phyloP scores from a whole-genome alignment of 495 filamentous ascomycete species.

The Letharia lupina region DNA sequence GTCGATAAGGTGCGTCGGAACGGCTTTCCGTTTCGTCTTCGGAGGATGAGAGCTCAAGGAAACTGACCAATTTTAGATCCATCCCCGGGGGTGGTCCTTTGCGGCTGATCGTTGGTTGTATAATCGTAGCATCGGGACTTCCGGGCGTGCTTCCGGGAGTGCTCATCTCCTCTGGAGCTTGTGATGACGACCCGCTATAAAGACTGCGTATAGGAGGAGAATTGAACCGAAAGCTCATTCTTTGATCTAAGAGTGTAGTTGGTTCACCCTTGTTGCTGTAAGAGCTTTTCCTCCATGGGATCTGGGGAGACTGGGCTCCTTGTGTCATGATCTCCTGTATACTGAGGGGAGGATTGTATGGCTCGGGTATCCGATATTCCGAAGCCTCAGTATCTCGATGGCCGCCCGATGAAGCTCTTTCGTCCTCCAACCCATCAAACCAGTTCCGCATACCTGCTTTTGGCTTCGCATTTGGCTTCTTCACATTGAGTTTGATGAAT shows the following conservation, averaged over 20 bases:
- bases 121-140: slow-evolving; percentile 1
- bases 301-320: neutral
- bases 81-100: slow-evolving; percentile 10
- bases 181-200: neutral
- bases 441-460: slow-evolving; percentile 18
- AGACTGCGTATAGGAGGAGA: slow-evolving; percentile 5
- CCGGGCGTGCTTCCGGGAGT: neutral
- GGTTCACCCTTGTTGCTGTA: slow-evolving; percentile 13
- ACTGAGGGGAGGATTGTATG: slow-evolving; percentile 1
- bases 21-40: slow-evolving; percentile 18
- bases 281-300: slow-evolving; percentile 14
- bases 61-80: slow-evolving; percentile 18
- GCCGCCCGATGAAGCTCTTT: slow-evolving; percentile 4
- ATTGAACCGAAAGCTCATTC: slow-evolving; percentile 17
- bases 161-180: neutral
- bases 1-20: slow-evolving; percentile 7
- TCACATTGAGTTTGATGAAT: slow-evolving; percentile 21
- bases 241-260: slow-evolving; percentile 11
- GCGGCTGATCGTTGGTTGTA: slow-evolving; percentile 8
- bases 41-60: slow-evolving; percentile 23
- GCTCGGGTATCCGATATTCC: neutral
- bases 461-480: slow-evolving; percentile 16
- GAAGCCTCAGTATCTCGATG: neutral
- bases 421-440: slow-evolving; percentile 21
- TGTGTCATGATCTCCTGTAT: slow-evolving; percentile 9